These are phyloP conservation scores for Fusarium pseudograminearum DNA, from an alignment of 2,329 filamentous ascomycete genomes.

Conservation along the genomic window DNA sequence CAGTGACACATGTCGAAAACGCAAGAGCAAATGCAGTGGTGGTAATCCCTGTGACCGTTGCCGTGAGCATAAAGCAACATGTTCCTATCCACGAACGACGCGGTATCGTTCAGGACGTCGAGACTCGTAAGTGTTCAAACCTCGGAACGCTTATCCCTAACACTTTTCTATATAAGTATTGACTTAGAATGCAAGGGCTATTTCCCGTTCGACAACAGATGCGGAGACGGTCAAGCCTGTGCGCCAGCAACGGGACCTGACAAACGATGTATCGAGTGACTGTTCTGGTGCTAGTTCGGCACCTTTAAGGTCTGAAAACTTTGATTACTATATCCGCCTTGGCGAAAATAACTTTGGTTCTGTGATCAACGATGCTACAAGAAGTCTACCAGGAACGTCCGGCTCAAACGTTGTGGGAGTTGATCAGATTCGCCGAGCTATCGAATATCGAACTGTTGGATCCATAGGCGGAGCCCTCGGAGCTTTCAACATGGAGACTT, in stretches of 20 bases:
- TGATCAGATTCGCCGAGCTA: neutral
- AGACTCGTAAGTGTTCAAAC: neutral
- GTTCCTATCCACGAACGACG: neutral
- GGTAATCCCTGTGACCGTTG: neutral
- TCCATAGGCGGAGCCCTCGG: neutral
- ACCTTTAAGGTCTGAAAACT: neutral
- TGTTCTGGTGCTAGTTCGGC: neutral
- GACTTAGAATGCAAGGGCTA: neutral
- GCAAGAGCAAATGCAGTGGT: neutral
- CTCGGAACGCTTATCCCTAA: neutral
- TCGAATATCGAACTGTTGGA: neutral
- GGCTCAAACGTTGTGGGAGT: neutral
- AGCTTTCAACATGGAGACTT: neutral
- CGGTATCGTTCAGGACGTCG: neutral
- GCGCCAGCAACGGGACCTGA: neutral
- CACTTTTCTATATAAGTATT: neutral
- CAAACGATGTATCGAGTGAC: neutral
- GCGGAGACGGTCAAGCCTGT: neutral
- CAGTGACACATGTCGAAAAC: neutral
- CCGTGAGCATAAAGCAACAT: neutral
- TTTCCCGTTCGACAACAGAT: neutral
- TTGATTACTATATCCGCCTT: neutral
- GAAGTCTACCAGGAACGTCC: neutral
- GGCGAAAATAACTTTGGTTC: neutral
- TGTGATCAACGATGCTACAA: neutral